phyloP scores from a whole-genome alignment of 805 yeast genomes.

The Ogataea thermomethanolica region DNA sequence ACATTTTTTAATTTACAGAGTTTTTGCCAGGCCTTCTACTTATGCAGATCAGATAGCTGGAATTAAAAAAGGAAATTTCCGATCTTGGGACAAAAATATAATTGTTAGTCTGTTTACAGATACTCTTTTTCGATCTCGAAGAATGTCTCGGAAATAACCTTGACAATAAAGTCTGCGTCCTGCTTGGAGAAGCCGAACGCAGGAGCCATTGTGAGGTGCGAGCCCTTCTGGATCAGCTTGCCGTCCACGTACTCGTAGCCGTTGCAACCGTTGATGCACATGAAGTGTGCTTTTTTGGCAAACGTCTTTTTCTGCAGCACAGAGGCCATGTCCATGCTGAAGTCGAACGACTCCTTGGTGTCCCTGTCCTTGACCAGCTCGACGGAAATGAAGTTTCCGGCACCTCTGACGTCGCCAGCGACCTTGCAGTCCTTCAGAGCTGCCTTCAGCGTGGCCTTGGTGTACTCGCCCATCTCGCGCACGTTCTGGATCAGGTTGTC shows the following conservation, averaged over 20 bases:
- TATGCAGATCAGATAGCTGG: background rate
- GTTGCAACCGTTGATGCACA: constrained; percentile 16
- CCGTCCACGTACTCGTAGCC: constrained; percentile 28
- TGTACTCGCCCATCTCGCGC: constrained; percentile 38
- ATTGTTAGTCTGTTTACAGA: constrained; percentile 1
- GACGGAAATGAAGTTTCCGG: constrained; percentile 50
- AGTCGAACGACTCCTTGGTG: constrained; percentile 43
- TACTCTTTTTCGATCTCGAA: constrained; percentile 33
- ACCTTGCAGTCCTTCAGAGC: constrained; percentile 26
- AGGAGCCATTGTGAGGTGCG: constrained; percentile 45
- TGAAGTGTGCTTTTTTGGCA: constrained; percentile 13
- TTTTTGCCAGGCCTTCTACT: background rate
- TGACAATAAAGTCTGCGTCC: constrained; percentile 40
- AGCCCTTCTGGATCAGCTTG: constrained; percentile 33
- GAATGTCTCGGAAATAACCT: constrained; percentile 39
- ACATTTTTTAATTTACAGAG: constrained; percentile 2
- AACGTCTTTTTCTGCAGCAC: constrained; percentile 13
- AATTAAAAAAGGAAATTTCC: background rate
- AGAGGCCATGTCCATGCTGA: constrained; percentile 21
- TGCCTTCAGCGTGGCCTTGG: constrained; percentile 35
- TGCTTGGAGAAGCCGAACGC: constrained; percentile 39
- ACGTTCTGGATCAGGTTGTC: constrained; percentile 39
- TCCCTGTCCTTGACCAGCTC: constrained; percentile 44
- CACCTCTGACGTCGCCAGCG: constrained; percentile 50
- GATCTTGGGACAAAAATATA: background rate